A percentile compares a stretch with the other conserved stretches of the same genome.
These are phyloP conservation scores for Scheffersomyces segobiensis DNA, from an alignment of 1,139 yeast genomes.

Conservation along the genomic window DNA sequence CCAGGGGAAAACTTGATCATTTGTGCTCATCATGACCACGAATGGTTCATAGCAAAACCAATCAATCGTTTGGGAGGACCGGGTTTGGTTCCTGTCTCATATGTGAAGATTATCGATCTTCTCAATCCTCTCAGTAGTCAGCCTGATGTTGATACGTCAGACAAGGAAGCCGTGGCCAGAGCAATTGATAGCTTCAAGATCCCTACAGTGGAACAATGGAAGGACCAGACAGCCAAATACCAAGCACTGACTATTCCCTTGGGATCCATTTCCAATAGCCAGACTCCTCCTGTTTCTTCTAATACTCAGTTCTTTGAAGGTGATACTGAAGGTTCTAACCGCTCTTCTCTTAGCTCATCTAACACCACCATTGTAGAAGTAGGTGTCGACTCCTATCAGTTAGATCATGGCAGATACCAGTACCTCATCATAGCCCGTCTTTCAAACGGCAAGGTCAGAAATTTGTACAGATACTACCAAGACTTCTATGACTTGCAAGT, in stretches of 20 bases:
- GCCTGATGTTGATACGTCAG: slow-evolving; percentile 11
- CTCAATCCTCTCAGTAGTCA: slow-evolving; percentile 41
- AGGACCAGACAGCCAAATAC: slow-evolving; percentile 83
- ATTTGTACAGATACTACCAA: slow-evolving; percentile 86
- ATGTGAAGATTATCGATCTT: slow-evolving; percentile 82
- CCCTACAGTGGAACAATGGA: slow-evolving; percentile 97
- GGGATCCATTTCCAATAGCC: slow-evolving; percentile 44
- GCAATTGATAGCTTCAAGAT: slow-evolving; percentile 62
- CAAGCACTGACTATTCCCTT: slow-evolving; percentile 88
- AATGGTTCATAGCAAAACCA: slow-evolving; percentile 98
- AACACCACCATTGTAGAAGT: slow-evolving; percentile 53
- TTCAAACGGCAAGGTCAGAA: slow-evolving; percentile 67
- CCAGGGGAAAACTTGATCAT: slow-evolving; percentile 90
- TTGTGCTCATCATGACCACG: slow-evolving; percentile 94
- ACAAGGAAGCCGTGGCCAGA: slow-evolving; percentile 28
- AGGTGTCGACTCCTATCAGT: slow-evolving; percentile 76
- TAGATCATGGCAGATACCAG: slow-evolving; percentile 89
- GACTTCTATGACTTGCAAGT: slow-evolving; percentile 96
- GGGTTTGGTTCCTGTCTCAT: slow-evolving; percentile 90
- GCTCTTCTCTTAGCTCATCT: slow-evolving; percentile 36
- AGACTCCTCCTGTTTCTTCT: slow-evolving; percentile 29
- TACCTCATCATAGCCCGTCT: slow-evolving; percentile 72
- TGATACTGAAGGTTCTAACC: slow-evolving; percentile 19
- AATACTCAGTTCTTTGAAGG: slow-evolving; percentile 43
- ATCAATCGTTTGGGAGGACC: slow-evolving; percentile 96